Percentiles rank a stretch among this genome's conserved stretches.
These are phyloP conservation scores for Dalbergia cochinchinensis DNA, from an alignment of 306 rosid genomes.

Conservation along the genomic window DNA sequence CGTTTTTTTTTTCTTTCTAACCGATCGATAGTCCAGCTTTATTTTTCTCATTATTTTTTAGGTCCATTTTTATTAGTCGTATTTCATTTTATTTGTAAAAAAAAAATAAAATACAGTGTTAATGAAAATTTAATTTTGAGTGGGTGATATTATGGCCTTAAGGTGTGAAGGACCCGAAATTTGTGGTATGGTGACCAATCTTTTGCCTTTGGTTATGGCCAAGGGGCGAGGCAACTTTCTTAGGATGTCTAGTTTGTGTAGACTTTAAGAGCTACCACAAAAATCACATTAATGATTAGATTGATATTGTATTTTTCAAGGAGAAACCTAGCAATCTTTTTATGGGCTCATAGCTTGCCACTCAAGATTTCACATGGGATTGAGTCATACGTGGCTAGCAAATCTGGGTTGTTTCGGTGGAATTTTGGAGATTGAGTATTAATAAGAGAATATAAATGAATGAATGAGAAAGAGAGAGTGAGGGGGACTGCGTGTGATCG, in stretches of 20 bases:
- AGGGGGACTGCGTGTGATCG: not conserved
- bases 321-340: not conserved
- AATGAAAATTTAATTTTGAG: not conserved
- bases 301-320: not conserved
- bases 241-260: not conserved
- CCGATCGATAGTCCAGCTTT: too few species aligned
- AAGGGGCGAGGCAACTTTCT: not conserved
- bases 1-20: too few species aligned
- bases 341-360: constrained; percentile 3
- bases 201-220: not conserved
- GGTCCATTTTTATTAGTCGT: too few species aligned
- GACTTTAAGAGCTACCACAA: not conserved
- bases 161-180: not conserved
- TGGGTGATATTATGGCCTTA: not conserved
- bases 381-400: not conserved
- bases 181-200: not conserved
- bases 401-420: constrained; percentile 35
- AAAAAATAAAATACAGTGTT: not conserved
- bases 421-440: not conserved
- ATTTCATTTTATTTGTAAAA: too few species aligned
- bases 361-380: constrained; percentile 30
- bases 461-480: not conserved
- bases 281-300: not conserved
- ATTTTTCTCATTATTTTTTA: too few species aligned
- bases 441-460: not conserved